Base-by-base conservation (phyloP, 202 grass and related monocot genomes). In the Zoysia matrella region DNA sequence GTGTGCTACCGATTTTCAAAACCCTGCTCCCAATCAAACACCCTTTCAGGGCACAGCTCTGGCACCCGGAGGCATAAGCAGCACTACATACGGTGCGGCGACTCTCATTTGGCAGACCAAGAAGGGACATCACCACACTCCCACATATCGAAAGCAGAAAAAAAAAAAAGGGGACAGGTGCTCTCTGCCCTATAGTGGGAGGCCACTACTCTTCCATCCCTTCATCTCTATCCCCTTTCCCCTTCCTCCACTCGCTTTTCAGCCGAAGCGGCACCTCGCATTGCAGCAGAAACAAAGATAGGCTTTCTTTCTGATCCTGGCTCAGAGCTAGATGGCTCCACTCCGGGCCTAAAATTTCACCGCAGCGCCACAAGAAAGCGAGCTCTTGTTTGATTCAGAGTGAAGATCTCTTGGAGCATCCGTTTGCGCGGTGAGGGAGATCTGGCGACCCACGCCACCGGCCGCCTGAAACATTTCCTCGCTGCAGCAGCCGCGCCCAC, bases 81-180 rank as follows among this genome's bases (percentile, higher is more conserved):
- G 51, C 8, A 52, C 2, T 65, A 63, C 81, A 62, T 56, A 65
- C 52, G 76, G n/a, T 65, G 39, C 55, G 58, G 50, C 79, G 69
- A 50, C 60, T 50, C 15, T 85, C 72, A 67, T 65, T 67, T 72
- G 82, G 57, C 82, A 85, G 81, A 47, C 87, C 87, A 71, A 81
- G 82, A 89, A 81, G 9, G 65, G 76, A 66, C 77, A 52, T 57
- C 15, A 58, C 65, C 82, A 45, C 82, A 58, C 71, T 72, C 62
- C 45, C 72, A 65, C 45, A 47, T 71, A 60, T 72, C 60, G 77
- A 85, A 58, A 72, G 49, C 62, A 71, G 55, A 41, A 67, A 83
- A 39, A 53, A 52, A 47, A 15, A 10, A 36, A 30, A 30, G 22
- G 30, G 22, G 52, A 46, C 4, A 44, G n/a, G 12, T 7, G 39